Evolutionary conservation across 1,284 basidiomycete genomes (phyloP).

Genomic region (Melampsora medusae): DNA sequence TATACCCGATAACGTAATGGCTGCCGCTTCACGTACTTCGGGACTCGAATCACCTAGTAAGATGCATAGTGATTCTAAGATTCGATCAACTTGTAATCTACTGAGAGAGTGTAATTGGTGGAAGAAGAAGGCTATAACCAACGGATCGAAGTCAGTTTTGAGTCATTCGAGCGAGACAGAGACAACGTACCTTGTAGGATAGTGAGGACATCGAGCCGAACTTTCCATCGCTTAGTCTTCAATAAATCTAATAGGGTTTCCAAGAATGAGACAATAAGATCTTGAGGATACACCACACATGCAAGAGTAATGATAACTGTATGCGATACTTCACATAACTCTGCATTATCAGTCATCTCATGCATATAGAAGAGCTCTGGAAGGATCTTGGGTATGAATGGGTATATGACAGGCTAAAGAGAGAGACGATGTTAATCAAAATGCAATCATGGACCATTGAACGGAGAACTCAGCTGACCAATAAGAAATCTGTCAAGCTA

Average conservation of each 20-base stretch:
- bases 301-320: constrained; percentile 57
- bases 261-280: constrained; percentile 57
- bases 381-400: constrained; percentile 51
- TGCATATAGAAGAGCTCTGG: constrained; percentile 56
- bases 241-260: constrained; percentile 56
- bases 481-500: constrained; percentile 52
- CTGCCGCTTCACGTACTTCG: constrained; percentile 91
- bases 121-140: constrained; percentile 72
- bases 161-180: constrained; percentile 63
- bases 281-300: constrained; percentile 57
- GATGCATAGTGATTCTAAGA: constrained; percentile 62
- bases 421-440: not conserved
- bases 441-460: not conserved
- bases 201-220: constrained; percentile 59
- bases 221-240: constrained; percentile 58
- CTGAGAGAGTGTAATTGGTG: constrained; percentile 64
- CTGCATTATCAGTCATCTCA: constrained; percentile 56
- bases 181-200: constrained; percentile 69
- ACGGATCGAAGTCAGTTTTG: not conserved
- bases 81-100: constrained; percentile 47
- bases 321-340: constrained; percentile 56
- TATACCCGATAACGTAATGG: constrained; percentile 80
- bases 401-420: constrained; percentile 48
- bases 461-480: constrained; percentile 16
- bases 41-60: constrained; percentile 86